A percentile compares a stretch with the other conserved stretches of the same genome.
Conservation (phyloP, 192 early-diverging fungal genomes). For the Coemansia umbellata region DNA sequence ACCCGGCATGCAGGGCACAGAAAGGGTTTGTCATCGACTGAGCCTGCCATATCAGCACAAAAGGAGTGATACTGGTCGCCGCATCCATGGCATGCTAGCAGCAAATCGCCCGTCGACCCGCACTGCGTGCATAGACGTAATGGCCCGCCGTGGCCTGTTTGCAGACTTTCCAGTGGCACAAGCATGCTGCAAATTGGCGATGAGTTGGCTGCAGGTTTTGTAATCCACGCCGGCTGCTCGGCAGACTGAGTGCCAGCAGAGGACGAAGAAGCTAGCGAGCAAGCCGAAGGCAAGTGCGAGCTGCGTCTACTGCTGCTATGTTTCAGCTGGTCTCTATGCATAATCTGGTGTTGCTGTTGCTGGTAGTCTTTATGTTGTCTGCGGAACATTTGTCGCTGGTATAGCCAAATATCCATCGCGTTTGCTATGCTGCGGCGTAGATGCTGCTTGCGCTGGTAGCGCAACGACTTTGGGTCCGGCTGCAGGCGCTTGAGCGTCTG, state of each 20-base stretch:
- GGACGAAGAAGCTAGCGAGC: too few relatives aligned
- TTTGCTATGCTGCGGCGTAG: slow-evolving; percentile 21
- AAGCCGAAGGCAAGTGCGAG: too few relatives aligned
- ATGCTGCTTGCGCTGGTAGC: slow-evolving; percentile 32
- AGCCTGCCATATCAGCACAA: slow-evolving; percentile 25
- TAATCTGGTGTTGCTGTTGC: neutral
- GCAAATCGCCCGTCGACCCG: slow-evolving; percentile 7
- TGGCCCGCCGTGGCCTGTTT: neutral
- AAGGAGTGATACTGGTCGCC: slow-evolving; percentile 50
- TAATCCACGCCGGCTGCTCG: too few relatives aligned
- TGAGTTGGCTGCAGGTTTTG: too few relatives aligned
- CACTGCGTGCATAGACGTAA: slow-evolving; percentile 27
- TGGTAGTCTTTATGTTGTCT: too few relatives aligned
- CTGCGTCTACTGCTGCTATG: too few relatives aligned
- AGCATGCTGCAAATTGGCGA: neutral
- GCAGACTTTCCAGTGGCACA: neutral
- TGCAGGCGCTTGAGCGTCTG: slow-evolving; percentile 17
- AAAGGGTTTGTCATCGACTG: neutral
- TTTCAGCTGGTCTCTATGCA: neutral
- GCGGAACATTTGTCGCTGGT: neutral
- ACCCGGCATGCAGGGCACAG: slow-evolving; percentile 38
- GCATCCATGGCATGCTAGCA: slow-evolving; percentile 46
- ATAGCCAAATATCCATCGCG: slow-evolving; percentile 25
- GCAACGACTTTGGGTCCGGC: slow-evolving; percentile 21
- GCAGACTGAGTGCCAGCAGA: too few relatives aligned